Percentiles rank a stretch among this genome's conserved stretches.
phyloP scores from a whole-genome alignment of 2,329 filamentous ascomycete species.

The Hirsutella minnesotensis region DNA sequence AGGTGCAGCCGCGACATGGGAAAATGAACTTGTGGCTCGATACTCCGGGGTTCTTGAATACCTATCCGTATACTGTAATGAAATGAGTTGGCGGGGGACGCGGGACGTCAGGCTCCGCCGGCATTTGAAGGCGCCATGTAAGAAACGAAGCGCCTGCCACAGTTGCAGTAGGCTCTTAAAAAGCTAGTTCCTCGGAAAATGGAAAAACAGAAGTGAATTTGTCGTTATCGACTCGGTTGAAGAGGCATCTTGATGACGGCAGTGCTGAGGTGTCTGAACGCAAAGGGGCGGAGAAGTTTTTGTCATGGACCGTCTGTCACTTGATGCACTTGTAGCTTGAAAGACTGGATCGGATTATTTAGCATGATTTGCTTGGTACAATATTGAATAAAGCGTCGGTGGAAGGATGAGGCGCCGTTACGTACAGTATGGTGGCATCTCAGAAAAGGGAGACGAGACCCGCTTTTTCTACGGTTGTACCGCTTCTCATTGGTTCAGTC shows the following conservation, averaged over 20 bases:
- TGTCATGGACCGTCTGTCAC: too few relatives aligned
- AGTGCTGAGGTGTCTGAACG: too few relatives aligned
- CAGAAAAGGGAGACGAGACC: conserved; percentile 4
- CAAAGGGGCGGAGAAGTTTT: too few relatives aligned
- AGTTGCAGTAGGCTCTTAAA: neutral
- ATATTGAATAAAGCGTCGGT: too few relatives aligned
- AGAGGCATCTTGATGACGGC: too few relatives aligned
- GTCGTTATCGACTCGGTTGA: too few relatives aligned
- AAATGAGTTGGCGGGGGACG: neutral
- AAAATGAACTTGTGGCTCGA: neutral
- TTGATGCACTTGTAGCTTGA: too few relatives aligned
- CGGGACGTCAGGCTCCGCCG: neutral
- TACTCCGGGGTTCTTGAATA: conserved; percentile 2
- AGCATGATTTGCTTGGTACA: too few relatives aligned
- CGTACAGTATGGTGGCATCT: neutral
- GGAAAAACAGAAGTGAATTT: too few relatives aligned
- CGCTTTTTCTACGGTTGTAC: conserved; percentile 6
- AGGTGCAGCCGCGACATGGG: neutral
- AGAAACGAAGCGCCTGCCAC: neutral
- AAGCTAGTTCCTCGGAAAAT: too few relatives aligned
- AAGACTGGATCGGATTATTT: too few relatives aligned
- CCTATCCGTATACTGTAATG: neutral
- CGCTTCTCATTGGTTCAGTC: conserved; percentile 15
- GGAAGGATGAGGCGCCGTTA: too few relatives aligned
- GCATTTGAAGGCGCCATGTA: neutral